Conservation (phyloP, 352 stramenopile genomes). For the Achlya hypogyna region DNA sequence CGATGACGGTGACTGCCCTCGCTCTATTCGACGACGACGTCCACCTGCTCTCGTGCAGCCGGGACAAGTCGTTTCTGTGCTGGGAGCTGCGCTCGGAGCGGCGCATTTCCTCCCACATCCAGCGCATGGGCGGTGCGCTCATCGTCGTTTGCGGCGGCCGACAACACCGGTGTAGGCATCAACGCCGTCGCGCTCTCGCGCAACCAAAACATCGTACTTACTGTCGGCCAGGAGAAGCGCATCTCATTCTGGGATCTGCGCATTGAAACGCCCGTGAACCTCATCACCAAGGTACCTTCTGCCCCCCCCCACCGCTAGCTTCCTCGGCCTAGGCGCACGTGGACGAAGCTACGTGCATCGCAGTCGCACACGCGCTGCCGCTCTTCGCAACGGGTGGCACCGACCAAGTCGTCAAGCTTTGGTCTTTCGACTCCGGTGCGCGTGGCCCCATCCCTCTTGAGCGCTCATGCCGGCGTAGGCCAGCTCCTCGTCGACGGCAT, state of each 20-base stretch:
- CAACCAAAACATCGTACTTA: conserved; percentile 86
- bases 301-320: background rate
- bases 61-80: conserved; percentile 87
- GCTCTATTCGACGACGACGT: conserved; percentile 86
- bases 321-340: conserved; percentile 30
- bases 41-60: conserved; percentile 81
- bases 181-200: conserved; percentile 83
- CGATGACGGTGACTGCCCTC: conserved; percentile 73
- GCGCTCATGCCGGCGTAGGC: background rate
- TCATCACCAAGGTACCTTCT: conserved; percentile 41
- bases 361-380: conserved; percentile 68
- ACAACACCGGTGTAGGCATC: conserved; percentile 34
- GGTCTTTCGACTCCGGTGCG: conserved; percentile 48
- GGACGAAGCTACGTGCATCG: conserved; percentile 85
- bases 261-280: conserved; percentile 69
- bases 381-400: conserved; percentile 85
- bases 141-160: background rate
- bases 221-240: conserved; percentile 86
- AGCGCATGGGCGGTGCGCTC: conserved; percentile 79
- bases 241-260: conserved; percentile 89
- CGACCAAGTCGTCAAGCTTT: conserved; percentile 83
- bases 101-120: conserved; percentile 79
- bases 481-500: conserved; percentile 61
- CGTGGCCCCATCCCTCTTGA: conserved; percentile 1
- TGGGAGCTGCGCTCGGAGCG: conserved; percentile 88